These are phyloP conservation scores for Tolypocladium pustulatum DNA, from an alignment of 2,329 filamentous ascomycete species.

Conservation along the genomic window DNA sequence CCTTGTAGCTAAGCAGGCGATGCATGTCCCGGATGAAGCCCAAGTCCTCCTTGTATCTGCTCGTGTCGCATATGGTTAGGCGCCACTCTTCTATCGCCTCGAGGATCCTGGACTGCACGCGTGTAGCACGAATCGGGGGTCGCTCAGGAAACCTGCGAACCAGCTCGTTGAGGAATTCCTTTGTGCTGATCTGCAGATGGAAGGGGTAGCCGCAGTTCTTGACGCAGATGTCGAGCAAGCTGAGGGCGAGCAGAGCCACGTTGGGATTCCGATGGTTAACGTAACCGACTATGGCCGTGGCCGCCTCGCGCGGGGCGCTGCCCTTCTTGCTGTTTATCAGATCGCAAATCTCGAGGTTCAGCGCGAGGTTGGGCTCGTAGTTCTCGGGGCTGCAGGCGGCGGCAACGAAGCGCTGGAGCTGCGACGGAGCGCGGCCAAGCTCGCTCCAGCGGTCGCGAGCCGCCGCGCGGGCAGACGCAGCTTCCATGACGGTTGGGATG, in stretches of 20 bases:
- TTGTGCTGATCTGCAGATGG: conserved; percentile 95
- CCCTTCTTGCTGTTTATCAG: conserved; percentile 97
- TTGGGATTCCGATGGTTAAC: conserved; percentile 97
- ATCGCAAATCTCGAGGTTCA: conserved; percentile 94
- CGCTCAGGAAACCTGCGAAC: conserved; percentile 92
- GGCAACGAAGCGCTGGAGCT: conserved; percentile 89
- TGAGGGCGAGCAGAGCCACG: conserved; percentile 79
- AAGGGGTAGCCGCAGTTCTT: conserved; percentile 99
- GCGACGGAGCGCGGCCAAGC: conserved; percentile 68
- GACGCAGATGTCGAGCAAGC: conserved; percentile 94
- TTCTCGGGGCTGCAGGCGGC: conserved; percentile 95
- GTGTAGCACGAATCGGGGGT: conserved; percentile 72
- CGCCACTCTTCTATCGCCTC: conserved; percentile 98
- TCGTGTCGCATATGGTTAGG: conserved; percentile 95
- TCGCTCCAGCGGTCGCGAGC: conserved; percentile 88
- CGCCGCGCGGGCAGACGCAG: conserved; percentile 88
- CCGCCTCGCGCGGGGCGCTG: conserved; percentile 87
- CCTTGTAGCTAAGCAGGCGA: conserved; percentile 87
- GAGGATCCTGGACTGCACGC: conserved; percentile 85
- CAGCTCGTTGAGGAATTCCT: conserved; percentile 97
- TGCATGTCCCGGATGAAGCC: conserved; percentile 98
- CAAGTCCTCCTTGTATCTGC: conserved; percentile 91
- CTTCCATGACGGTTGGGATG: conserved; percentile 56
- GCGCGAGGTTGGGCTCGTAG: conserved; percentile 92
- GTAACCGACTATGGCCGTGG: conserved; percentile 82